Conservation (phyloP, 2,329 filamentous ascomycete species). For the Aspergillus proliferans region DNA sequence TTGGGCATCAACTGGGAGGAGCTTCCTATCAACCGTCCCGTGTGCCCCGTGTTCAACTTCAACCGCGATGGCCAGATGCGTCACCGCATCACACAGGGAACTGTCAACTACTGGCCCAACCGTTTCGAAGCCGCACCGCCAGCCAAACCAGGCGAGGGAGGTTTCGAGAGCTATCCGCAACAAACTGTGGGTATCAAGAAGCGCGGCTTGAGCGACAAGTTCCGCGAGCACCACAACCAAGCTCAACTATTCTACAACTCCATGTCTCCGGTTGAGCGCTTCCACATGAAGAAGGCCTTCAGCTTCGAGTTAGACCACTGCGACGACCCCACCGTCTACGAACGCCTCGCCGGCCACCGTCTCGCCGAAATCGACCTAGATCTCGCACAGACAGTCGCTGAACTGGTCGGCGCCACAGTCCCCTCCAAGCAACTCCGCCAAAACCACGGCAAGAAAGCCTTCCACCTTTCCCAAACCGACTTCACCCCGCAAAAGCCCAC, state of each 20-base stretch:
- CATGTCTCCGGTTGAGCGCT: conserved; percentile 37
- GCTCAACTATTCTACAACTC: conserved; percentile 82
- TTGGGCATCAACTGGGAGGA: conserved; percentile 71
- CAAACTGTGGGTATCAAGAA: conserved; percentile 65
- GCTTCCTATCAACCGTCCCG: conserved; percentile 68
- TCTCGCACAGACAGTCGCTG: conserved; percentile 63
- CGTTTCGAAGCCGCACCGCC: conserved; percentile 59
- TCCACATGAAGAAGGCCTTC: conserved; percentile 52
- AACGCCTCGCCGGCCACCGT: conserved; percentile 61
- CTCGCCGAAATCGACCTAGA: conserved; percentile 65
- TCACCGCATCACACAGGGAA: conserved; percentile 67
- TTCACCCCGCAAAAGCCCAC: conserved; percentile 58
- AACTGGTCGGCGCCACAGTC: conserved; percentile 62
- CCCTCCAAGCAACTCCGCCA: conserved; percentile 46
- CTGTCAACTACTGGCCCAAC: conserved; percentile 76
- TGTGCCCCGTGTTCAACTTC: conserved; percentile 69
- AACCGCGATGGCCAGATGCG: conserved; percentile 69
- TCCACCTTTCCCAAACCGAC: conserved; percentile 59
- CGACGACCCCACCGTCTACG: conserved; percentile 69
- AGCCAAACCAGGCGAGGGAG: conserved; percentile 55
- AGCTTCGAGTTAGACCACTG: conserved; percentile 48
- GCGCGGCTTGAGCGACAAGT: conserved; percentile 61
- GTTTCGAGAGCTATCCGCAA: conserved; percentile 61
- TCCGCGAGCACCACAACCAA: conserved; percentile 70
- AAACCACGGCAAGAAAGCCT: conserved; percentile 64